Evolutionary conservation across 148 eudicot genomes (phyloP).

Genomic region (Vaccinium myrtillus): DNA sequence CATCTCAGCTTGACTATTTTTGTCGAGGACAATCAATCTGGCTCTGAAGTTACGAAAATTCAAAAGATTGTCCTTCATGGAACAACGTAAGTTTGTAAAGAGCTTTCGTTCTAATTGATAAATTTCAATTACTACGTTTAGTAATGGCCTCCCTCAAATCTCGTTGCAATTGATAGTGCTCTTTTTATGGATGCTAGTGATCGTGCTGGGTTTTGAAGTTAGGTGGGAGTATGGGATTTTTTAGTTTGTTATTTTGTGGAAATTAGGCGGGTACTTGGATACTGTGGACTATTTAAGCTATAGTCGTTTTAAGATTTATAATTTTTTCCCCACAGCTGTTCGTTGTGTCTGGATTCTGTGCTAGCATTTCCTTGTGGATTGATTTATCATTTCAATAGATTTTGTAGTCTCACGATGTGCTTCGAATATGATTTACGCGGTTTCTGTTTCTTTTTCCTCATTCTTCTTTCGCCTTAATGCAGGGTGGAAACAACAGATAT

Average conservation of each 20-base stretch:
- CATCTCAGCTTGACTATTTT: slow-evolving; percentile 87
- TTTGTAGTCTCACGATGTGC: neutral
- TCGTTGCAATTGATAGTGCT: neutral
- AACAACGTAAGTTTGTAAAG: slow-evolving; percentile 73
- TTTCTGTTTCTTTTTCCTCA: neutral
- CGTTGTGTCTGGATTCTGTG: neutral
- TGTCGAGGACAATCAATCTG: slow-evolving; percentile 95
- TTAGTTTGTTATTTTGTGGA: neutral
- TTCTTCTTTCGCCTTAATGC: slow-evolving; percentile 13
- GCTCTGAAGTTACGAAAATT: slow-evolving; percentile 68
- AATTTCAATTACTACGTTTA: neutral
- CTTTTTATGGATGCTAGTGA: neutral
- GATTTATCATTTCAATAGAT: neutral
- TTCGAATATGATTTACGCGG: neutral
- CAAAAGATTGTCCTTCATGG: slow-evolving; percentile 85
- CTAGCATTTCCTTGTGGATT: neutral
- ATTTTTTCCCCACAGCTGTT: neutral
- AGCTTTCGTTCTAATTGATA: neutral
- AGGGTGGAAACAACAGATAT: slow-evolving; percentile 75
- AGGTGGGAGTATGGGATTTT: neutral
- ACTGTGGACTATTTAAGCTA: neutral
- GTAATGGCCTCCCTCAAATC: neutral
- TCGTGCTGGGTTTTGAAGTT: slow-evolving; percentile 5
- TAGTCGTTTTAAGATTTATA: neutral
- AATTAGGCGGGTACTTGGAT: neutral